Percentiles rank a stretch among this genome's conserved stretches.
phyloP scores from a whole-genome alignment of 176 grass and related monocot genomes.

The Secale cereale region DNA sequence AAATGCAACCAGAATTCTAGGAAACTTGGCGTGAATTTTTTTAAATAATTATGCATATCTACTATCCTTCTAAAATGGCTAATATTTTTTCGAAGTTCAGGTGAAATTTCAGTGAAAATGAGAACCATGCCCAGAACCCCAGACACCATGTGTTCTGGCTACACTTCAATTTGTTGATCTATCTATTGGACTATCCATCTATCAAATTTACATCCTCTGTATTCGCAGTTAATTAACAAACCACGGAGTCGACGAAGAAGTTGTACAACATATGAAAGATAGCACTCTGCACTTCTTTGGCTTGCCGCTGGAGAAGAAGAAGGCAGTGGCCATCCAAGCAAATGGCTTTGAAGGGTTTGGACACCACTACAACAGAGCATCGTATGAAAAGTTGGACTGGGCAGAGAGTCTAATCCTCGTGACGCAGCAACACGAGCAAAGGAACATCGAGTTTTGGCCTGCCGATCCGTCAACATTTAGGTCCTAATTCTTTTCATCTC shows the following conservation, averaged over 20 bases:
- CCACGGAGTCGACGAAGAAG: not conserved
- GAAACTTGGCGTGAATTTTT: no score
- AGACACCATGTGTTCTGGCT: no score
- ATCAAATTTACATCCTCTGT: not conserved
- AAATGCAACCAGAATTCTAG: no score
- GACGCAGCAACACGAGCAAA: not conserved
- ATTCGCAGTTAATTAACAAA: conserved; percentile 1
- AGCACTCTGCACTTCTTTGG: not conserved
- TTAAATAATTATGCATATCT: no score
- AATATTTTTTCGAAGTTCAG: rapidly evolving
- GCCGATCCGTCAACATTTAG: not conserved
- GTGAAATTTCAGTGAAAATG: no score
- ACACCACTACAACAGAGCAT: conserved; percentile 5
- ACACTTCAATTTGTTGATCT: no score
- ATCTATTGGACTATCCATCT: not conserved
- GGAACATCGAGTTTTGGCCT: conserved; percentile 18
- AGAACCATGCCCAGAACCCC: no score
- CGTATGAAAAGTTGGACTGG: not conserved
- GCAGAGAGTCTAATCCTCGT: conserved; percentile 4
- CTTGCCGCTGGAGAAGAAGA: not conserved
- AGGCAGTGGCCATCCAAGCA: not conserved
- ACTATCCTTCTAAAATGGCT: no score
- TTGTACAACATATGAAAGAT: not conserved
- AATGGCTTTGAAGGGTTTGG: conserved; percentile 1
- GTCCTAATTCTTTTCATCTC: no score